Evolutionary conservation across 2,329 filamentous ascomycete genomes (phyloP).

Genomic region (Colletotrichum destructivum): DNA sequence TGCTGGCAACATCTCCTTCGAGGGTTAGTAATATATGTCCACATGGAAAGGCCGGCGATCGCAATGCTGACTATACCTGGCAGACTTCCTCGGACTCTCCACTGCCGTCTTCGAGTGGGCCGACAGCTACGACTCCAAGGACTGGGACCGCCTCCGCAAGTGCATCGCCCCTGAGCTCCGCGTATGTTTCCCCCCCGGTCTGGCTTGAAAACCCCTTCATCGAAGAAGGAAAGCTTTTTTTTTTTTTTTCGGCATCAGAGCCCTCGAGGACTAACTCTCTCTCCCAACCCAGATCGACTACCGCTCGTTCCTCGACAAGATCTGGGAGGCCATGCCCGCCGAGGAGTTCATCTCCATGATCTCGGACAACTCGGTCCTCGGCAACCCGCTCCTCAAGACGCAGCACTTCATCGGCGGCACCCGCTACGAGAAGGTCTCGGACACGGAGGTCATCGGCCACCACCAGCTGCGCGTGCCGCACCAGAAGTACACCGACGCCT

Average conservation of each 20-base stretch:
- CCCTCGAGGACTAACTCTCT: neutral
- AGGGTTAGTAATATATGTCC: conserved; percentile 63
- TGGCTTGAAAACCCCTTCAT: too few relatives aligned
- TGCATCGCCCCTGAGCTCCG: conserved; percentile 65
- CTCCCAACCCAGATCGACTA: conserved; percentile 74
- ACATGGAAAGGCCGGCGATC: conserved; percentile 50
- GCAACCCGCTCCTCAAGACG: conserved; percentile 73
- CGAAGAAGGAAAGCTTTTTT: too few relatives aligned
- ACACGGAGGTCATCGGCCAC: conserved; percentile 72
- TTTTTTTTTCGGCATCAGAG: too few relatives aligned
- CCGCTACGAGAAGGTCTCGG: conserved; percentile 71
- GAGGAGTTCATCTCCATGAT: conserved; percentile 75
- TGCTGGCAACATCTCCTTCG: conserved; percentile 41
- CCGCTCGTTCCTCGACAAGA: conserved; percentile 72
- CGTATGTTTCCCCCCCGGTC: conserved; percentile 24
- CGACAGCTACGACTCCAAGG: conserved; percentile 76
- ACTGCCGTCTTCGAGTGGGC: conserved; percentile 72
- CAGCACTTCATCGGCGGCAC: conserved; percentile 76
- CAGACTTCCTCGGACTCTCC: conserved; percentile 66
- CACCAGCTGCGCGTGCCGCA: conserved; percentile 75
- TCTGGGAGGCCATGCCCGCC: conserved; percentile 74
- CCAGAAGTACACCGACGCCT: conserved; percentile 71
- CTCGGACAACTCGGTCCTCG: conserved; percentile 69
- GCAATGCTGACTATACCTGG: conserved; percentile 54
- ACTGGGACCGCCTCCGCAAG: conserved; percentile 71